Evolutionary conservation across 2,329 filamentous ascomycete genomes (phyloP).

Genomic region (Colletotrichum somersetense): DNA sequence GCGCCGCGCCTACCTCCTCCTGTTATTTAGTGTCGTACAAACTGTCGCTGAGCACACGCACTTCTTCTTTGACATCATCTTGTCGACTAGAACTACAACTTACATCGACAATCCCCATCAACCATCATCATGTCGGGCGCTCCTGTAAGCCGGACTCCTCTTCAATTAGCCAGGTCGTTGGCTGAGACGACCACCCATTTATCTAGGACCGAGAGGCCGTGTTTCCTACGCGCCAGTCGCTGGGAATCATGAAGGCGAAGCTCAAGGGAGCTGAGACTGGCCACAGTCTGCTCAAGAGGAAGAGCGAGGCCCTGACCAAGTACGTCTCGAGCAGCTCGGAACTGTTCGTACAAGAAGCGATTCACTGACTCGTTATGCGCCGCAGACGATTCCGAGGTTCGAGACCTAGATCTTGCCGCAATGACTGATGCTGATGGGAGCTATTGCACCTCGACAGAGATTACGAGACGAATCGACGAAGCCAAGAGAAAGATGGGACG

Average conservation of each 20-base stretch:
- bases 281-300: constrained; percentile 95
- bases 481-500: constrained; percentile 99
- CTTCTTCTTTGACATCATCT: too few relatives aligned
- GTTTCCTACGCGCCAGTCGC: constrained; percentile 96
- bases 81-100: background rate
- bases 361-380: constrained; percentile 13
- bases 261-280: constrained; percentile 93
- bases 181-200: constrained; percentile 13
- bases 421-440: constrained; percentile 5
- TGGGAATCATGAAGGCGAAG: constrained; percentile 98
- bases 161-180: background rate
- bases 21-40: background rate
- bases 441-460: constrained; percentile 69
- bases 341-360: background rate
- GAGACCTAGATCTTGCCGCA: constrained; percentile 24
- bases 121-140: constrained; percentile 54
- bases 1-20: background rate
- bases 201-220: constrained; percentile 90
- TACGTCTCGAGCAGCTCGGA: constrained; percentile 57
- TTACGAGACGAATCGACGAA: constrained; percentile 96
- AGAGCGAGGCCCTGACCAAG: constrained; percentile 99
- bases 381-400: constrained; percentile 88
- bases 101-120: background rate
- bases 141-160: constrained; percentile 49
- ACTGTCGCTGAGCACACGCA: background rate